Base-by-base conservation (phyloP, 2,329 filamentous ascomycete genomes). In the Ophiostoma sp. region DNA sequence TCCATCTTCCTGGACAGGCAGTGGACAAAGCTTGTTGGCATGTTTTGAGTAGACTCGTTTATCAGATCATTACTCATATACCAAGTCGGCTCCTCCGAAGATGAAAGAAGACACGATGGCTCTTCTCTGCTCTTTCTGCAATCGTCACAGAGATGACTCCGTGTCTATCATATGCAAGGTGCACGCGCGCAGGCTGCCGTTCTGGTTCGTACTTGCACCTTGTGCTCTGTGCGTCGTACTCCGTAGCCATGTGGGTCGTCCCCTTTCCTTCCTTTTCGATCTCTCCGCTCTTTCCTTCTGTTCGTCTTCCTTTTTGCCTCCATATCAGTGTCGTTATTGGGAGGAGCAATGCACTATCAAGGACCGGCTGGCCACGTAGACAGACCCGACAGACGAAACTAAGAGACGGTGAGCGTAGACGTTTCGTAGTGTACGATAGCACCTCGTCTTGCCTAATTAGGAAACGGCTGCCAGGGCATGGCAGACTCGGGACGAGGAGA, bases 371-470 rank as follows among this genome's bases (percentile, higher is more conserved):
- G 49, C 49, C 49, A 55, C 49, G 49, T 55, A n/a, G 49, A 55
- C 49, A n/a, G 27, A 55, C 18, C 49, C n/a, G 14, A 63, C 14
- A 42, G n/a, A 11, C 14, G 12, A 16, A 47, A 16, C 45, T 47
- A 60, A 27, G 42, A 63, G 60, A 63, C 60, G 60, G 60, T 63
- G 60, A 63, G 60, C 55, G 18, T 18, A 40, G 55, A 9, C 55
- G 60, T 5, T 5, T 36, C 27, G n/a, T 60, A 58, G 55, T 60
- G 55, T 38, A 60, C 27, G 27, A 60, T 60, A 38, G 38, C 60
- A n/a, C 36, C 27, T 45, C 18, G 63, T 65, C 18, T 65, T 65
- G 64, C 64, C 64, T 27, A 44, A 65, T 49, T 65, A 47, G 63
- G 64, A 65, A 49, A 65, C n/a, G 60, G 12, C 38, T 18, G n/a